These are phyloP conservation scores for Oenanthe javanica DNA, from an alignment of 140 eudicot genomes.

Conservation along the genomic window DNA sequence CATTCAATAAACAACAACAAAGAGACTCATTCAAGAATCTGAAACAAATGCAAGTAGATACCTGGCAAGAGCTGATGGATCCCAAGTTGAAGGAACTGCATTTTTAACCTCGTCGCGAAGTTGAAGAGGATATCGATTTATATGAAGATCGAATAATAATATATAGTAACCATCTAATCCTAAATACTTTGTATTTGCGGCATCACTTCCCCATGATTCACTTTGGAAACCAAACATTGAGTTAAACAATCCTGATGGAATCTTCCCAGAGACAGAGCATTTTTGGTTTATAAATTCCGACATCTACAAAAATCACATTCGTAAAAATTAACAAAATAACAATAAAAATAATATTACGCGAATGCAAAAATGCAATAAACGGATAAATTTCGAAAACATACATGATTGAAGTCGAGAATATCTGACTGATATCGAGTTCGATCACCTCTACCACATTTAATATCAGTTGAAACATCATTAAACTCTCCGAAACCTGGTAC, in stretches of 20 bases:
- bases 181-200: slow-evolving; percentile 54
- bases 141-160: slow-evolving; percentile 41
- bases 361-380: background rate
- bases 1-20: background rate
- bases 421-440: slow-evolving; percentile 78
- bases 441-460: slow-evolving; percentile 89
- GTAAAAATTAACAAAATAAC: background rate
- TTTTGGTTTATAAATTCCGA: slow-evolving; percentile 67
- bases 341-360: background rate
- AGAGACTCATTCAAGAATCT: background rate
- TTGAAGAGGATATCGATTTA: slow-evolving; percentile 68
- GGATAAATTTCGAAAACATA: slow-evolving; percentile 7
- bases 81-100: slow-evolving; percentile 86
- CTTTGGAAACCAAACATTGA: slow-evolving; percentile 79
- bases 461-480: slow-evolving; percentile 50
- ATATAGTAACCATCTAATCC: slow-evolving; percentile 74
- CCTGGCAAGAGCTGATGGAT: slow-evolving; percentile 92
- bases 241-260: slow-evolving; percentile 82
- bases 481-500: slow-evolving; percentile 72
- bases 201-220: slow-evolving; percentile 84
- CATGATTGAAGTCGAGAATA: slow-evolving; percentile 75
- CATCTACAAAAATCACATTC: slow-evolving; percentile 42
- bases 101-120: slow-evolving; percentile 65
- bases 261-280: slow-evolving; percentile 60
- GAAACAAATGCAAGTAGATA: slow-evolving; percentile 5